phyloP scores from a whole-genome alignment of 148 eudicot species.

The Hydrangea macrophylla region DNA sequence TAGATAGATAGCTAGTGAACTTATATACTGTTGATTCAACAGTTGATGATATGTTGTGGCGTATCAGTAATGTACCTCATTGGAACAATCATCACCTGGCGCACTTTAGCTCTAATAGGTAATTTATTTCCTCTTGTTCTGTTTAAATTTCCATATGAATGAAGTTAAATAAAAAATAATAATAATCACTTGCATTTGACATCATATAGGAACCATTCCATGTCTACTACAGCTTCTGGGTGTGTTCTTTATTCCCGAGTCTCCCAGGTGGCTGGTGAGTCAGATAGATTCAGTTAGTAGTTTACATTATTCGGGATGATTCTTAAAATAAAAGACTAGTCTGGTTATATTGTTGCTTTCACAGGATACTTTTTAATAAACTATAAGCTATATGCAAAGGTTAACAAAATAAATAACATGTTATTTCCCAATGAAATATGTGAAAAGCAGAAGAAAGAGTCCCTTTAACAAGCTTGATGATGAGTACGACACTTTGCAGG shows the following conservation, averaged over 20 bases:
- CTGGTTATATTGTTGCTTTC: background rate
- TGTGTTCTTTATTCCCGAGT: constrained; percentile 16
- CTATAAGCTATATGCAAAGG: background rate
- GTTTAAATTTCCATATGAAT: background rate
- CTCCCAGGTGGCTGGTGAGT: constrained; percentile 21
- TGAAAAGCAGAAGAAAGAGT: background rate
- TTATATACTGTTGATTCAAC: constrained; percentile 1
- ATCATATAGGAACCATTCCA: constrained; percentile 6
- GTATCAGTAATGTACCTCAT: constrained; percentile 26
- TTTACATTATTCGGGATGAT: background rate
- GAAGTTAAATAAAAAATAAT: background rate
- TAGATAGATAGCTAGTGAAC: background rate
- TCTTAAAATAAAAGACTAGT: background rate
- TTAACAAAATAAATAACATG: background rate
- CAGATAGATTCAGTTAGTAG: background rate
- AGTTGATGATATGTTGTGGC: constrained; percentile 32
- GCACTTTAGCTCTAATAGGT: constrained; percentile 38
- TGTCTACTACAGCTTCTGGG: constrained; percentile 6
- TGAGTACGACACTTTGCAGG: constrained; percentile 16
- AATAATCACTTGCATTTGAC: background rate
- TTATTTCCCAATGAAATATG: background rate
- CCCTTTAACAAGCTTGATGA: background rate
- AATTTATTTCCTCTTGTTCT: background rate
- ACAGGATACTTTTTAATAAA: background rate
- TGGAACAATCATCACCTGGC: constrained; percentile 39